Evolutionary conservation across 2,329 filamentous ascomycete species (phyloP).

Genomic region (Ophiostoma quercus): DNA sequence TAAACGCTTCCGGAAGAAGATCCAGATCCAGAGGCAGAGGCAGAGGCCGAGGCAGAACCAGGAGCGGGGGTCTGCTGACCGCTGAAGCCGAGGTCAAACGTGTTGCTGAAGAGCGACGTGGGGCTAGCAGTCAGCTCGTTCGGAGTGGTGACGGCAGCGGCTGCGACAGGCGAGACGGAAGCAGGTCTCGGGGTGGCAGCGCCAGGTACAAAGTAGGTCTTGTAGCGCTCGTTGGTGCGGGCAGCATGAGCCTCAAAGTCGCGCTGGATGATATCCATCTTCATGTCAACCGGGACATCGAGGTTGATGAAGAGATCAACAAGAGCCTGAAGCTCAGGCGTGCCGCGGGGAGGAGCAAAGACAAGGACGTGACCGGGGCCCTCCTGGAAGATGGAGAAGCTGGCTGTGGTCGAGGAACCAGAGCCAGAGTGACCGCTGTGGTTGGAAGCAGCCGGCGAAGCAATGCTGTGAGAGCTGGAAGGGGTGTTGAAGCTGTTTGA

Average conservation of each 20-base stretch:
- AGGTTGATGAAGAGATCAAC: slow-evolving; percentile 50
- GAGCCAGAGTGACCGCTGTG: slow-evolving; percentile 20
- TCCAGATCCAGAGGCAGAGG: background rate
- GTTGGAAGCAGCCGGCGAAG: slow-evolving; percentile 22
- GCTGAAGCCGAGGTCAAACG: slow-evolving; percentile 31
- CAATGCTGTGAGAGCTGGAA: slow-evolving; percentile 20
- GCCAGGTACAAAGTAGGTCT: slow-evolving; percentile 50
- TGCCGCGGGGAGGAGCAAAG: slow-evolving; percentile 61
- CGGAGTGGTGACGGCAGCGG: slow-evolving; percentile 25
- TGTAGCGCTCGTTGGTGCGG: slow-evolving; percentile 53
- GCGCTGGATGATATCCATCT: slow-evolving; percentile 34
- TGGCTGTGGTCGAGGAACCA: slow-evolving; percentile 17
- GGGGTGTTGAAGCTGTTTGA: slow-evolving; percentile 23
- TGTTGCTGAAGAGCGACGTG: slow-evolving; percentile 40
- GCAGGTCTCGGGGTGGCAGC: background rate
- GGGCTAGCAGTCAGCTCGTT: slow-evolving; percentile 40
- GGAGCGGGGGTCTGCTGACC: slow-evolving; percentile 4
- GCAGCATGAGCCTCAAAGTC: slow-evolving; percentile 33
- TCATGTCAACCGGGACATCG: slow-evolving; percentile 45
- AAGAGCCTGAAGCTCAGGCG: slow-evolving; percentile 55
- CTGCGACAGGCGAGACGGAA: background rate
- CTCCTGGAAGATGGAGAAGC: slow-evolving; percentile 58
- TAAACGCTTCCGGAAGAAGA: slow-evolving; percentile 18
- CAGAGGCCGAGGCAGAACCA: background rate
- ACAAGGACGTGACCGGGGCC: slow-evolving; percentile 53